Base-by-base conservation (phyloP, 768 basidiomycete genomes). In the Podaxis carcinomalis region DNA sequence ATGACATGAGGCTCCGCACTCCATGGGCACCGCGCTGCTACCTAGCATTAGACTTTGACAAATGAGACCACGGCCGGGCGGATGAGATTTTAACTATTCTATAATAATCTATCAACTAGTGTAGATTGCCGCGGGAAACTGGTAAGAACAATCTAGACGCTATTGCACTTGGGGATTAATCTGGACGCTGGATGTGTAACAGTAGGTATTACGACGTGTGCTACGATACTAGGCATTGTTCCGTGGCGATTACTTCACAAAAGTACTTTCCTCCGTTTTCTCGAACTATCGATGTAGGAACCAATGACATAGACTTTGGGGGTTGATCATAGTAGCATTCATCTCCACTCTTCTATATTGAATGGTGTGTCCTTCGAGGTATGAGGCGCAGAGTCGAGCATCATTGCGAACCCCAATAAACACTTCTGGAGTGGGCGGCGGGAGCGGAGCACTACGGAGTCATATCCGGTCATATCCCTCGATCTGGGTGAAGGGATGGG, bases 1-100 rank as follows among this genome's bases (percentile, higher is more conserved):
- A 57, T 32, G 46, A 44, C 56, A 57, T 44, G 44, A 23, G 51
- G 44, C 32, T 51, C 50, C 44, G 37, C 14, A 10, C 36, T 61
- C 59, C 59, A 55, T 61, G 59, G 52, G 9, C 59, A 49, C 59
- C 53, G 59, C 59, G 51, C 59, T 44, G 9, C 23, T 61, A 36
- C 28, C 25, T n/a, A 47, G 44, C 21, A 46, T 61, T 61, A 61
- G 59, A 55, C 52, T 61, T 61, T 60, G 59, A 61, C 59, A 55
- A 61, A 55, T 61, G 59, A 61, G 40, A 36, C 28, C 28, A 53
- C 16, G 19, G 55, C 40, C 51, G 39, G 49, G 53, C n/a, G 37
- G 35, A 23, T 21, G 57, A 14, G 14, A 13, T 54, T 54, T 37
- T 39, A 10, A 35, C 32, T 53, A n/a, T 25, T 46, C 40, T 35